Conservation (phyloP, 1,139 yeast genomes). For the Suhomyces terraborum region DNA sequence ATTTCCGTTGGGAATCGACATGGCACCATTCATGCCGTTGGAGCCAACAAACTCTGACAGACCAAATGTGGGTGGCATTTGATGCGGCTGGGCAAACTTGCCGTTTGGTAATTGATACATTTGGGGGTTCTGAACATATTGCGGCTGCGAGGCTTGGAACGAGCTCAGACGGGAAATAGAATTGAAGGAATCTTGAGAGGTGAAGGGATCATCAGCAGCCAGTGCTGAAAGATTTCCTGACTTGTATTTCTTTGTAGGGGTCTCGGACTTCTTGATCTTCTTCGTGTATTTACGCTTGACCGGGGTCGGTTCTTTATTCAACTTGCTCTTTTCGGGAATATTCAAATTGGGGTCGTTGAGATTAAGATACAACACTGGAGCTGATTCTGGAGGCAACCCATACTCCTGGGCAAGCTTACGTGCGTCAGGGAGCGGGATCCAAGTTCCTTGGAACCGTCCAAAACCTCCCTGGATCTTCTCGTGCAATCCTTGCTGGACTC, state of each 20-base stretch:
- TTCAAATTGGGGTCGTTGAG: constrained; percentile 50
- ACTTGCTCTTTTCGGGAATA: constrained; percentile 49
- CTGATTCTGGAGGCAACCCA: constrained; percentile 55
- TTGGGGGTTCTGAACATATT: constrained; percentile 12
- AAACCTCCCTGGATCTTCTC: constrained; percentile 97
- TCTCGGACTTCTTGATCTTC: constrained; percentile 36
- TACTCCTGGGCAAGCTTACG: constrained; percentile 54
- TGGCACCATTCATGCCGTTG: constrained; percentile 14
- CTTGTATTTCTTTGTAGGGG: constrained; percentile 42
- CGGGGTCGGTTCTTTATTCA: constrained; percentile 46
- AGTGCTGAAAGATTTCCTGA: constrained; percentile 9
- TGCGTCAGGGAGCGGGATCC: constrained; percentile 81
- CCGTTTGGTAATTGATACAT: constrained; percentile 13
- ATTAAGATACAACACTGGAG: constrained; percentile 54
- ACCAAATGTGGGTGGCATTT: constrained; percentile 28
- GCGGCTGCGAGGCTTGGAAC: constrained; percentile 21
- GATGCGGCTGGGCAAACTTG: constrained; percentile 17
- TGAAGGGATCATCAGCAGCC: constrained; percentile 17
- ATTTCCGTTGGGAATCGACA: constrained; percentile 9
- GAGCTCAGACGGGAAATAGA: constrained; percentile 20
- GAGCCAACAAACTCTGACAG: constrained; percentile 31
- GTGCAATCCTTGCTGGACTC: constrained; percentile 82
- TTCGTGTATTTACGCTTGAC: constrained; percentile 48
- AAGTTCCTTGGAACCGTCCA: constrained; percentile 96
- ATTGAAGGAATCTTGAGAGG: constrained; percentile 22